These are phyloP conservation scores for Lachancea dasiensis DNA, from an alignment of 805 yeast genomes.

Conservation along the genomic window DNA sequence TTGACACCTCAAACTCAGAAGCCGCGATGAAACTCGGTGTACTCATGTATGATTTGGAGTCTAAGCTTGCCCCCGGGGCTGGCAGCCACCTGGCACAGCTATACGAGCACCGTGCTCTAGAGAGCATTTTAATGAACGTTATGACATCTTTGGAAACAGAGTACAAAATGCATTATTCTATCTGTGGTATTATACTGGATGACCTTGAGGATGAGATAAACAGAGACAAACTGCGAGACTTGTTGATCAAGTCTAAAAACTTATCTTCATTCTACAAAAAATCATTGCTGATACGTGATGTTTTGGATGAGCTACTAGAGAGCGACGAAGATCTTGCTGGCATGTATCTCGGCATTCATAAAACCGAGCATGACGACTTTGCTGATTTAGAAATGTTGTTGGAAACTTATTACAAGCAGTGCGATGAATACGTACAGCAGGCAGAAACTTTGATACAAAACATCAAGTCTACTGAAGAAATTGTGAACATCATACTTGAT, in stretches of 20 bases:
- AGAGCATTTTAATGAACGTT: slow-evolving; percentile 74
- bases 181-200: slow-evolving; percentile 57
- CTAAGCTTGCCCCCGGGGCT: slow-evolving; percentile 43
- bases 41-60: slow-evolving; percentile 78
- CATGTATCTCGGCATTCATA: slow-evolving; percentile 61
- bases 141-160: slow-evolving; percentile 76
- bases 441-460: slow-evolving; percentile 78
- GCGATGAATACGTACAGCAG: slow-evolving; percentile 90
- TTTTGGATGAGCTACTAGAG: slow-evolving; percentile 76
- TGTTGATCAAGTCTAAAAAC: slow-evolving; percentile 66
- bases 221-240: slow-evolving; percentile 63
- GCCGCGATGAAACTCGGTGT: slow-evolving; percentile 67
- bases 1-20: slow-evolving; percentile 54
- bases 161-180: slow-evolving; percentile 48
- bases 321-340: slow-evolving; percentile 79
- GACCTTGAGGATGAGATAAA: slow-evolving; percentile 77
- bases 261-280: slow-evolving; percentile 71
- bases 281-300: slow-evolving; percentile 67
- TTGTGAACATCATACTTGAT: slow-evolving; percentile 84
- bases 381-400: slow-evolving; percentile 82
- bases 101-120: slow-evolving; percentile 80
- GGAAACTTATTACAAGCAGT: slow-evolving; percentile 84
- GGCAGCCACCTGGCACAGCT: slow-evolving; percentile 32
- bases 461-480: slow-evolving; percentile 86
- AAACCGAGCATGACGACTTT: slow-evolving; percentile 34